phyloP scores from a whole-genome alignment of 2,329 filamentous ascomycete genomes.

The Talaromyces sp. region DNA sequence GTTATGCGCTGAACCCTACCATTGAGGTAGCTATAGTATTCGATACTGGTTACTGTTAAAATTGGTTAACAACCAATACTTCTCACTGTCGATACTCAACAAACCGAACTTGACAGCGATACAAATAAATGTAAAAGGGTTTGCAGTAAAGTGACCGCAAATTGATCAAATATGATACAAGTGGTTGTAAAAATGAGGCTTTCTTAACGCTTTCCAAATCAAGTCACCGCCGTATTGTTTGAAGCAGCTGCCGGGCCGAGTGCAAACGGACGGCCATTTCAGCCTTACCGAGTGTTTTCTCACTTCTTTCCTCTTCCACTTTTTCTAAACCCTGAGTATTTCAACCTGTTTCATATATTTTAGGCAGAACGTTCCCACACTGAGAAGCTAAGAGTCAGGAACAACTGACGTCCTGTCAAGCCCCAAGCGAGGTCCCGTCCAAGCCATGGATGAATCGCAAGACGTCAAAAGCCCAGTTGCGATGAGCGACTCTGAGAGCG shows the following conservation, averaged over 20 bases:
- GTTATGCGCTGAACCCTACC: no score
- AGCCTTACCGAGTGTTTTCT: neutral
- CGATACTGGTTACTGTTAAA: no score
- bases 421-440: neutral
- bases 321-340: neutral
- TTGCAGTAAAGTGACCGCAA: no score
- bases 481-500: conserved; percentile 24
- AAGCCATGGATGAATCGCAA: neutral
- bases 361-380: neutral
- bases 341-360: neutral
- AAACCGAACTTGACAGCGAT: neutral
- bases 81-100: no score
- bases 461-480: neutral
- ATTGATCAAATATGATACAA: neutral
- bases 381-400: neutral
- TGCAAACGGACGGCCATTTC: neutral
- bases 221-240: neutral
- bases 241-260: neutral
- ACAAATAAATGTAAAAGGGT: no score
- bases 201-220: neutral
- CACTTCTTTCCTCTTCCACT: neutral
- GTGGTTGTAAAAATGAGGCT: neutral
- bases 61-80: no score
- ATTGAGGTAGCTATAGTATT: no score
- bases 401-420: neutral